Conservation (phyloP, 2,329 filamentous ascomycete genomes). For the Alternaria postmessia region DNA sequence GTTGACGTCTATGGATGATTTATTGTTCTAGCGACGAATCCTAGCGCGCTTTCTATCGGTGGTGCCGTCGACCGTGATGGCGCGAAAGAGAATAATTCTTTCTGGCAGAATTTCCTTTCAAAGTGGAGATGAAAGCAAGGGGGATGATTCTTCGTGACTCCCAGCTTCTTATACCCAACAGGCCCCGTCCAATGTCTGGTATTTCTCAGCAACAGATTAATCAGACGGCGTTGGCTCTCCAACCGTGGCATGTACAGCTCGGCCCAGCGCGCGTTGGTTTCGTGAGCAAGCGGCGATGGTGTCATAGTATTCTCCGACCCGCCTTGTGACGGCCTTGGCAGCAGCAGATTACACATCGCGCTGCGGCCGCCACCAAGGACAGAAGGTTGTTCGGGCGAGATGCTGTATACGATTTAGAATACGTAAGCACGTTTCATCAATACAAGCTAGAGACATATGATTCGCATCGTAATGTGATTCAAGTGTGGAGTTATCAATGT, state of each 20-base stretch:
- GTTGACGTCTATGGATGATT: conserved; percentile 23
- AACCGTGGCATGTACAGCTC: conserved; percentile 17
- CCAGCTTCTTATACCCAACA: conserved; percentile 4
- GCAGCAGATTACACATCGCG: conserved; percentile 26
- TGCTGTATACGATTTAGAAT: conserved; percentile 10
- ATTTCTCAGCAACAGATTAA: conserved; percentile 41
- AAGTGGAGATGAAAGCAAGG: background rate
- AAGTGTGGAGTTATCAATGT: background rate
- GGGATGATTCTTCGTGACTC: conserved; percentile 10
- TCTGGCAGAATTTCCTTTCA: conserved; percentile 2
- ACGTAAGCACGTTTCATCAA: conserved; percentile 14
- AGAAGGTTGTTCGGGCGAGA: conserved; percentile 19
- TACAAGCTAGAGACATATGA: background rate
- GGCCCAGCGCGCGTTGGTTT: conserved; percentile 29
- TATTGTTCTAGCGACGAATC: conserved; percentile 22
- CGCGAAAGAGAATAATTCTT: conserved; percentile 6
- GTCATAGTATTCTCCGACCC: conserved; percentile 41
- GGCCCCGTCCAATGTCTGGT: conserved; percentile 9
- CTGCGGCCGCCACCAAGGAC: conserved; percentile 8
- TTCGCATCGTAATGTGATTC: background rate
- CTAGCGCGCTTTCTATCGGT: conserved; percentile 21
- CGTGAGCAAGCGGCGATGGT: conserved; percentile 43
- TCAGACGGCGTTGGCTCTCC: conserved; percentile 19
- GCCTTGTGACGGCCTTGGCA: conserved; percentile 43
- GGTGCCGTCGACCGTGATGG: conserved; percentile 1